These are phyloP conservation scores for Actinomortierella ambigua DNA, from an alignment of 371 early-diverging fungal species.

Conservation along the genomic window DNA sequence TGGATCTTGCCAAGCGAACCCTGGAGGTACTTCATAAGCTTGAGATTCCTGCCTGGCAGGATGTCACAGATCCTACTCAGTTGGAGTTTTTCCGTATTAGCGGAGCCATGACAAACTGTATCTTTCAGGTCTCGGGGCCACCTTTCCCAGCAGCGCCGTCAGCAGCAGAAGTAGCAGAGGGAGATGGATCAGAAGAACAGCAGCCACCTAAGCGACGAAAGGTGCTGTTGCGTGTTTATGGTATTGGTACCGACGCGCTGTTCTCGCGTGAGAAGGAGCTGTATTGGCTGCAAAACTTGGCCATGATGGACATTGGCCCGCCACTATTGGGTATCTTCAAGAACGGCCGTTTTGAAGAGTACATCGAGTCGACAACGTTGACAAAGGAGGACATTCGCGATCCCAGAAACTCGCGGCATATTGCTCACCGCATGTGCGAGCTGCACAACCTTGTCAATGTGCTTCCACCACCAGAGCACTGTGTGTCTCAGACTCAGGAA, in stretches of 20 bases:
- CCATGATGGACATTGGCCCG: slow-evolving; percentile 77
- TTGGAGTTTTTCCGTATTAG: slow-evolving; percentile 65
- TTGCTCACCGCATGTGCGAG: slow-evolving; percentile 76
- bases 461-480: slow-evolving; percentile 58
- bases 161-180: too few relatives aligned
- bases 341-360: slow-evolving; percentile 91
- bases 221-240: slow-evolving; percentile 78
- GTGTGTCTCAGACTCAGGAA: slow-evolving; percentile 66
- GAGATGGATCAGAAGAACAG: not conserved
- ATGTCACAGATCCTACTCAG: slow-evolving; percentile 30
- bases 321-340: slow-evolving; percentile 81
- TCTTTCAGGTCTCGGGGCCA: slow-evolving; percentile 70
- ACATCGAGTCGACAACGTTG: slow-evolving; percentile 76
- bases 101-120: slow-evolving; percentile 90
- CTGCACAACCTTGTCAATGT: slow-evolving; percentile 74
- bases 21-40: slow-evolving; percentile 38
- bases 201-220: slow-evolving; percentile 44
- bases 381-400: slow-evolving; percentile 70
- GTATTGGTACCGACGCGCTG: slow-evolving; percentile 77
- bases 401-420: slow-evolving; percentile 66
- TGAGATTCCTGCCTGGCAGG: slow-evolving; percentile 49
- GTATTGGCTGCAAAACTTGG: slow-evolving; percentile 74
- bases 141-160: slow-evolving; percentile 1
- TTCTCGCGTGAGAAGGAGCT: slow-evolving; percentile 81
- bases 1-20: slow-evolving; percentile 18